Evolutionary conservation across 176 grass and related monocot genomes (phyloP), one percentile per base, ranked within the genome.

Genomic region (Avena atlantica): DNA sequence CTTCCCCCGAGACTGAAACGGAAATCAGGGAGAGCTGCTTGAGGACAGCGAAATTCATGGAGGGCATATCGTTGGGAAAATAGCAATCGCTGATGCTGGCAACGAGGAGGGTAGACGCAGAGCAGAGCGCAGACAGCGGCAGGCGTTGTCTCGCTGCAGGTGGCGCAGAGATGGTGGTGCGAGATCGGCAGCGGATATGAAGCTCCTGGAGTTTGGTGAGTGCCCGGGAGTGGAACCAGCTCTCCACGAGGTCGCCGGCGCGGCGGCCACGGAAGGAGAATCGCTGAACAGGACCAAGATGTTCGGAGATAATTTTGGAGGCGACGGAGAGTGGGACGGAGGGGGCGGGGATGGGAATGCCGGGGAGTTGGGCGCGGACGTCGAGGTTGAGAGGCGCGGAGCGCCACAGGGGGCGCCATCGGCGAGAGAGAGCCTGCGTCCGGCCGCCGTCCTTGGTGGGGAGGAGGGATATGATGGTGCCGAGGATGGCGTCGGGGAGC

Each of bases 301-400:
- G 27, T 16, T 67, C 27, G 5, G 64, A 14, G 64, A 67, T 67
- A 15, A 67, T 67, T 13, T 15, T 34, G 5, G 64, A 29, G 64
- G 6, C 64, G 27, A 27, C 25, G 25, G 63, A 29, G 6, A 15
- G 1, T 12, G 63, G 63, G 12, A 31, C 25, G 58, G 58, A 21
- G 10, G 3, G 4, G 61, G 23, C 4, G 24, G 27, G 29, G 29
- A 37, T 6, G 27, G 19, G 17, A n/a, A 16, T 34, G 27, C 31
- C 27, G 27, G 11, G 64, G 15, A 29, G 64, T 15, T 17, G 7
- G 66, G 15, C 13, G n/a, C n/a, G 9, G 34, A 40, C 16, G 2
- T 70, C 67, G 34, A 69, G 67, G 29, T 70, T 70, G 67, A 70
- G 34, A 42, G 67, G 67, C 31, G 29, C 67, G 67, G 67, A 19